Conservation (phyloP, 441 rosid genomes). For the Pelargonium fulgidum region DNA sequence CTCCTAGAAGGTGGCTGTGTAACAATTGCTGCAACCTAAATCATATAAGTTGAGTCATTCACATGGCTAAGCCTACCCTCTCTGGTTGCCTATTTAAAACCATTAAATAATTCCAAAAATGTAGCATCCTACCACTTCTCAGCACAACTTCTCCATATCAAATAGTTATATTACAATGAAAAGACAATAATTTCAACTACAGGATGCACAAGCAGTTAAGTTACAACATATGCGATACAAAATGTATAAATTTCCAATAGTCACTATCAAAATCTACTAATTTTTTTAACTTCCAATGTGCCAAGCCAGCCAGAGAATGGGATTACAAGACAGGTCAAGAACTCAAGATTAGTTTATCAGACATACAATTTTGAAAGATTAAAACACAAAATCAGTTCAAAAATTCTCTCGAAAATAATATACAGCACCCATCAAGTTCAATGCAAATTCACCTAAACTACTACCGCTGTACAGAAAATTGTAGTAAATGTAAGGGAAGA, state of each 20-base stretch:
- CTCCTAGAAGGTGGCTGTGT: constrained; percentile 84
- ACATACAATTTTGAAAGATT: neutral
- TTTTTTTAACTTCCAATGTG: neutral
- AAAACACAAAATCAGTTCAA: neutral
- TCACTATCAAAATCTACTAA: neutral
- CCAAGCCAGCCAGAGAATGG: neutral
- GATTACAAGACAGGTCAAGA: neutral
- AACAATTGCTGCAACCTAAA: constrained; percentile 83
- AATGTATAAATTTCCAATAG: neutral
- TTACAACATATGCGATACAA: neutral
- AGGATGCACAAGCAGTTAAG: neutral
- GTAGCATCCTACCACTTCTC: neutral
- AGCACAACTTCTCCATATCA: neutral
- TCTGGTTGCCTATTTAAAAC: neutral
- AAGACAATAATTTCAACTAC: neutral
- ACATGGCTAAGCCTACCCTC: neutral
- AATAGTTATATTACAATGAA: neutral
- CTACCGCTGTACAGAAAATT: too few relatives aligned
- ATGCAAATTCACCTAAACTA: too few relatives aligned
- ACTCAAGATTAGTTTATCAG: neutral
- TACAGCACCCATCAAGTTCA: neutral
- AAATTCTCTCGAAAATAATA: too few relatives aligned
- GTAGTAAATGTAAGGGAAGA: too few relatives aligned
- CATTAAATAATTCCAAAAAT: constrained; percentile 2
- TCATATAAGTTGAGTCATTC: constrained; percentile 10